Percentiles rank a stretch among this genome's conserved stretches.
phyloP scores from a whole-genome alignment of 352 stramenopile genomes.

The Pythium biforme region DNA sequence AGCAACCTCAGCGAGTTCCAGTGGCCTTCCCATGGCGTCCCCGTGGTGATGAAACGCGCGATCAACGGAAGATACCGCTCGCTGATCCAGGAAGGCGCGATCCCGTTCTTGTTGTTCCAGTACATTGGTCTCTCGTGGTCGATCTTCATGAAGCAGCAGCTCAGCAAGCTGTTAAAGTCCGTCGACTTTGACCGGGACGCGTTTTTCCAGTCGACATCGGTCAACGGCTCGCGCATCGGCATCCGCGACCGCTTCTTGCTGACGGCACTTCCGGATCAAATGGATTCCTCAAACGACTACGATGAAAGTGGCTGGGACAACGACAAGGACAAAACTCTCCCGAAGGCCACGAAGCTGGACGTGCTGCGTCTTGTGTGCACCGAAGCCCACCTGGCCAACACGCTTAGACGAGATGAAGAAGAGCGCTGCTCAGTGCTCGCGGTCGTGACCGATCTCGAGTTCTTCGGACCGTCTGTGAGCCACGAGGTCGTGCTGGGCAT shows the following conservation, averaged over 20 bases:
- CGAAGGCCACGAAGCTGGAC: constrained; percentile 9
- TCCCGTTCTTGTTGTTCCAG: constrained; percentile 27
- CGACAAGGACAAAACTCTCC: neutral
- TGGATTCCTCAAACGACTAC: neutral
- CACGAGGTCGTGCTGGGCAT: constrained; percentile 22
- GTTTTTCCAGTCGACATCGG: neutral
- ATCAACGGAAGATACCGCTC: constrained; percentile 25
- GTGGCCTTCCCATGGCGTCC: constrained; percentile 12
- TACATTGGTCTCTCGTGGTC: constrained; percentile 21
- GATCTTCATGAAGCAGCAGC: constrained; percentile 4
- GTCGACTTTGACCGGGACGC: constrained; percentile 5
- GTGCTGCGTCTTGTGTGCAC: constrained; percentile 20
- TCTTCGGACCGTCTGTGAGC: constrained; percentile 24
- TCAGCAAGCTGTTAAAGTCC: constrained; percentile 2
- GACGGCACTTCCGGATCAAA: constrained; percentile 1
- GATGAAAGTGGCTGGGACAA: neutral
- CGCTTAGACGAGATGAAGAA: neutral
- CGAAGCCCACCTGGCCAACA: constrained; percentile 9
- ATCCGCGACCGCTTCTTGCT: constrained; percentile 16
- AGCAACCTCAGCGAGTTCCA: constrained; percentile 22
- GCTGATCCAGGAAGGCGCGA: constrained; percentile 22
- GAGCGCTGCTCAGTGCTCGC: constrained; percentile 1
- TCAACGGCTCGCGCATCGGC: neutral
- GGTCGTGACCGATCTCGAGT: constrained; percentile 22
- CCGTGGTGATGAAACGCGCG: constrained; percentile 20